Evolutionary conservation across 202 grass and related monocot genomes (phyloP).

Genomic region (Setaria viridis): DNA sequence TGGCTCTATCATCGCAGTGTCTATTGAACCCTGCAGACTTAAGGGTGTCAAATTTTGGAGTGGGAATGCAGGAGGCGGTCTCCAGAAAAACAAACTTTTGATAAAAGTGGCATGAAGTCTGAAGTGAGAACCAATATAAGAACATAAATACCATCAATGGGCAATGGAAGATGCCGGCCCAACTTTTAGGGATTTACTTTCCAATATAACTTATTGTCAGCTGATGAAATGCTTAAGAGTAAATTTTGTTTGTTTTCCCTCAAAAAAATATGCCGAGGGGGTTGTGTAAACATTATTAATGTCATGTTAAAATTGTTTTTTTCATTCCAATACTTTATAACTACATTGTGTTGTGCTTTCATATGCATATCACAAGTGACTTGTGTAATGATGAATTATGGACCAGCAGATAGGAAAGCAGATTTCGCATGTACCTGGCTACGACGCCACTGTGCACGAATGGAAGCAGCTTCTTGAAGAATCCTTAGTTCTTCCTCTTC

Average conservation of each 20-base stretch:
- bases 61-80: conserved; percentile 3
- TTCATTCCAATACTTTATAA: conserved; percentile 13
- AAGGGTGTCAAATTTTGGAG: conserved; percentile 11
- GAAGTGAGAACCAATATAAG: not conserved
- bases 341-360: not conserved
- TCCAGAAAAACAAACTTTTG: conserved; percentile 29
- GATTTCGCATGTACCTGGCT: conserved; percentile 49
- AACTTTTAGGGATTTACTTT: conserved; percentile 27
- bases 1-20: conserved; percentile 87
- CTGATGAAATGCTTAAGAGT: not conserved
- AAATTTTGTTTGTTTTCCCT: not conserved
- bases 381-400: conserved; percentile 24
- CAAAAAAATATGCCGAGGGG: not conserved
- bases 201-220: conserved; percentile 4
- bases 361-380: conserved; percentile 25
- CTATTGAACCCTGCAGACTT: conserved; percentile 77
- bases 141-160: not conserved
- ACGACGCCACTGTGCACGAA: conserved; percentile 74
- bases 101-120: not conserved
- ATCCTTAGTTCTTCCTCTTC: conserved; percentile 88
- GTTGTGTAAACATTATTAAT: not conserved
- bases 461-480: conserved; percentile 81
- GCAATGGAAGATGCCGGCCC: conserved; percentile 6
- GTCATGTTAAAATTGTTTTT: not conserved
- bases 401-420: conserved; percentile 15